A percentile compares a stretch with the other conserved stretches of the same genome.
These are phyloP conservation scores for Daldinia bambusicola DNA, from an alignment of 495 filamentous ascomycete species.

Conservation along the genomic window DNA sequence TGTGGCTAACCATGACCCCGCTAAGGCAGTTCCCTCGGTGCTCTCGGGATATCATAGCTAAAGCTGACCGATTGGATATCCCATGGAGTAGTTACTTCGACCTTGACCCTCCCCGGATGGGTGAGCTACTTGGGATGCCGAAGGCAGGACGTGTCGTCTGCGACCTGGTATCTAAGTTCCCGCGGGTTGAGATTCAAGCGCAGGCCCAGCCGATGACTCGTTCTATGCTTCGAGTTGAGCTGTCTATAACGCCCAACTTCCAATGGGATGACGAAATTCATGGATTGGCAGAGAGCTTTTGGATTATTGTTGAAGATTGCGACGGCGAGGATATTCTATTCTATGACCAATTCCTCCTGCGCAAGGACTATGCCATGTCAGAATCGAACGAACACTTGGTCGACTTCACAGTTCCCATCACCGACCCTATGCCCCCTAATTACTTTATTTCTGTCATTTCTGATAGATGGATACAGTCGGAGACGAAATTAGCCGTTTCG, in stretches of 20 bases:
- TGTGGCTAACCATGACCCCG: constrained; percentile 99
- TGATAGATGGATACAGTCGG: constrained; percentile 97
- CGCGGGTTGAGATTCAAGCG: constrained; percentile 88
- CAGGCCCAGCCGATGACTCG: constrained; percentile 94
- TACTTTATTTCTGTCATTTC: constrained; percentile 96
- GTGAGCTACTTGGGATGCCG: constrained; percentile 90
- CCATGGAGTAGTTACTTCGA: constrained; percentile 95
- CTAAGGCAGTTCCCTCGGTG: constrained; percentile 89
- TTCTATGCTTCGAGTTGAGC: constrained; percentile 92
- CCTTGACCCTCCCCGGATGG: constrained; percentile 96
- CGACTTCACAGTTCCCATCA: constrained; percentile 95
- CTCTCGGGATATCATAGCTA: constrained; percentile 84
- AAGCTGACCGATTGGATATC: constrained; percentile 93
- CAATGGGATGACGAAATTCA: constrained; percentile 94
- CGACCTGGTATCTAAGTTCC: constrained; percentile 88
- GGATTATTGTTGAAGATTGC: constrained; percentile 96
- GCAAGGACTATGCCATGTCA: constrained; percentile 81
- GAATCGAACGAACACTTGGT: constrained; percentile 94
- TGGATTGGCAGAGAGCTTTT: constrained; percentile 89
- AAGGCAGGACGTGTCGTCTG: constrained; percentile 90
- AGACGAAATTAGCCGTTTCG: constrained; percentile 90
- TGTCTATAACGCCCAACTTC: constrained; percentile 94
- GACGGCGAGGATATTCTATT: constrained; percentile 97
- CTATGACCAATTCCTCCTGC: constrained; percentile 93
- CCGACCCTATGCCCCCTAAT: constrained; percentile 97